phyloP scores from a whole-genome alignment of 352 stramenopile species.

The Pythium coloratum region DNA sequence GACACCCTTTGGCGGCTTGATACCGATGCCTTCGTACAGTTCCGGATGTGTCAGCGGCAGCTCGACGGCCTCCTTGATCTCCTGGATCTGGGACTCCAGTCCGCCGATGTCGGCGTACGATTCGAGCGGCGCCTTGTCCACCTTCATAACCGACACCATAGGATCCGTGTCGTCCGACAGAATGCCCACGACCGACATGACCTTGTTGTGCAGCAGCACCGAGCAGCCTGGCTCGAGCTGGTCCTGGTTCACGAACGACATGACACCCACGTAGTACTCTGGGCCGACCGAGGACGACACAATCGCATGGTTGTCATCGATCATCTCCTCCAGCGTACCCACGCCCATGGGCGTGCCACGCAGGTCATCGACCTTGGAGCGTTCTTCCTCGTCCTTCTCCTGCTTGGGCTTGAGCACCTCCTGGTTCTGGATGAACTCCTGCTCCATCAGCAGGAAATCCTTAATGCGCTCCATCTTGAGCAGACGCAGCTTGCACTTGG shows the following conservation, averaged over 20 bases:
- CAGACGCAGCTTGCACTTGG: conserved; percentile 99
- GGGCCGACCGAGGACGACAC: conserved; percentile 97
- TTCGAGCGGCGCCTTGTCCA: conserved; percentile 98
- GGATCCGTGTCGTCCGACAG: conserved; percentile 98
- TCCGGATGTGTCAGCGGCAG: conserved; percentile 99
- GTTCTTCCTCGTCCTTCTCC: conserved; percentile 98
- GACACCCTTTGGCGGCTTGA: conserved; percentile 98
- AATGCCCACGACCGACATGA: conserved; percentile 99
- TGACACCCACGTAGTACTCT: conserved; percentile 99
- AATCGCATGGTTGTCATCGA: conserved; percentile 99
- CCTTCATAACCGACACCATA: conserved; percentile 99
- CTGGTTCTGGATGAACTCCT: conserved; percentile 99
- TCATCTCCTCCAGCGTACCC: conserved; percentile 99
- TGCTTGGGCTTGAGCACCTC: conserved; percentile 99
- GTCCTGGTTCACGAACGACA: conserved; percentile 99
- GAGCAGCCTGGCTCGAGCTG: conserved; percentile 98
- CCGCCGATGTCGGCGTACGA: conserved; percentile 99
- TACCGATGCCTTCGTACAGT: conserved; percentile 99
- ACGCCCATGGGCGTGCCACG: conserved; percentile 98
- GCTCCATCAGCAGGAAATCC: conserved; percentile 99
- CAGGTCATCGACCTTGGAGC: conserved; percentile 99
- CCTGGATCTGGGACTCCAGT: conserved; percentile 97
- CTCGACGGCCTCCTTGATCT: conserved; percentile 95
- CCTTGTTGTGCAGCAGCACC: conserved; percentile 99
- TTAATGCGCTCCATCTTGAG: conserved; percentile 99